These are phyloP conservation scores for Rhizopogon vulgaris DNA, from an alignment of 768 basidiomycete genomes.

Conservation along the genomic window DNA sequence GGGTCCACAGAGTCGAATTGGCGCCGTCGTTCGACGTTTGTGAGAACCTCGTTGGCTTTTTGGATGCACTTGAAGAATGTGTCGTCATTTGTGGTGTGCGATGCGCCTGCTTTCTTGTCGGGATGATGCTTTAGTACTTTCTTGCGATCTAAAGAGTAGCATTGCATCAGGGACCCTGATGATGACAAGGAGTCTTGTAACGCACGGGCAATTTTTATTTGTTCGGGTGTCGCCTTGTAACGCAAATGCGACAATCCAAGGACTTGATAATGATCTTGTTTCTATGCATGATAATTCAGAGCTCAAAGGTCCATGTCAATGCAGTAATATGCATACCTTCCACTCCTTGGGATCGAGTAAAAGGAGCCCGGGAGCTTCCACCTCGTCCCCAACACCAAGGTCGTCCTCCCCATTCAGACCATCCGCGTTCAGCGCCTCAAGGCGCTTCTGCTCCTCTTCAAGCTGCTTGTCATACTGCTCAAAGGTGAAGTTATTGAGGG, in stretches of 20 bases:
- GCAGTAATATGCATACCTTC: conserved; percentile 58
- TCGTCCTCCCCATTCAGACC: conserved; percentile 64
- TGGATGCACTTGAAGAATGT: conserved; percentile 99
- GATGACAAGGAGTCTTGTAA: conserved; percentile 11
- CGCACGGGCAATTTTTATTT: conserved; percentile 96
- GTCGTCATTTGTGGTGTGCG: conserved; percentile 89
- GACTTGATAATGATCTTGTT: conserved; percentile 98
- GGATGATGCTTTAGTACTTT: conserved; percentile 99
- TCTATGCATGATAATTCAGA: conserved; percentile 37
- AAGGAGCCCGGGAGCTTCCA: conserved; percentile 66
- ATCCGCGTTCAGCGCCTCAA: conserved; percentile 41
- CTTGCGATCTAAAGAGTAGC: conserved; percentile 68
- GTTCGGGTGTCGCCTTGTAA: conserved; percentile 79
- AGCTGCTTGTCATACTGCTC: conserved; percentile 73
- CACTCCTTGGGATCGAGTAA: conserved; percentile 93
- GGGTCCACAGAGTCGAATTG: conserved; percentile 98
- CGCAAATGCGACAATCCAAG: conserved; percentile 90
- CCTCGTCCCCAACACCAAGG: conserved; percentile 89
- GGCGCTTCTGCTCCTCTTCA: conserved; percentile 45
- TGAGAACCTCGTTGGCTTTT: conserved; percentile 95
- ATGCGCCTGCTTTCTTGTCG: conserved; percentile 83
- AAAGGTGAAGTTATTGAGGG: conserved; percentile 72
- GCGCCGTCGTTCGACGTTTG: conserved; percentile 77
- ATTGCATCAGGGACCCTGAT: background rate
- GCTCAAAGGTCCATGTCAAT: background rate